Conservation (phyloP, 75 land plant genomes). For the Selaginella tamariscina region DNA sequence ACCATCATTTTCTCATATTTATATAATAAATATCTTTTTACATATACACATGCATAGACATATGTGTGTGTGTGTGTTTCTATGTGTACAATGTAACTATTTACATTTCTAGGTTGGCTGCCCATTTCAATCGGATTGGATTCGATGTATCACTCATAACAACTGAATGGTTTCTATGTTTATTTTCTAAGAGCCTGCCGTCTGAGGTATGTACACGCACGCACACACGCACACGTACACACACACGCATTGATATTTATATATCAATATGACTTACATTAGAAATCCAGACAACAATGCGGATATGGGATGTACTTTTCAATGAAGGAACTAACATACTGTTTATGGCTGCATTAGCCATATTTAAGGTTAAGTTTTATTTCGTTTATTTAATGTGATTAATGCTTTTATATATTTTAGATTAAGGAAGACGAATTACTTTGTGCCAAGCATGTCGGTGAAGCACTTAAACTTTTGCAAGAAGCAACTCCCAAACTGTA, state of each 20-base stretch:
- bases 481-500: slow-evolving; percentile 47
- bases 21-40: no score
- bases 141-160: slow-evolving; percentile 92
- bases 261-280: no score
- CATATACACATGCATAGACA: no score
- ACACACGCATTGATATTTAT: no score
- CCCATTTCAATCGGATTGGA: slow-evolving; percentile 74
- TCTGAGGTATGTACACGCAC: slow-evolving; percentile 86
- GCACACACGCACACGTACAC: no score
- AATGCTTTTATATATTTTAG: slow-evolving; percentile 21
- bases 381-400: background rate
- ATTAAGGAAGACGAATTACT: slow-evolving; percentile 85
- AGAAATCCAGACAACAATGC: slow-evolving; percentile 69
- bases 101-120: slow-evolving; percentile 48
- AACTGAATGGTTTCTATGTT: slow-evolving; percentile 94
- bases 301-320: slow-evolving; percentile 95
- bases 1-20: no score
- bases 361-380: slow-evolving; percentile 49
- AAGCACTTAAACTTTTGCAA: slow-evolving; percentile 58
- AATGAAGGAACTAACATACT: slow-evolving; percentile 77
- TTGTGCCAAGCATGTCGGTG: slow-evolving; percentile 49
- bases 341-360: slow-evolving; percentile 73
- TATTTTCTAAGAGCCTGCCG: slow-evolving; percentile 91
- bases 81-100: no score
- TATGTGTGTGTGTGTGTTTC: no score